Base-by-base conservation (phyloP, 371 early-diverging fungal genomes). In the Mucor circinelloides region DNA sequence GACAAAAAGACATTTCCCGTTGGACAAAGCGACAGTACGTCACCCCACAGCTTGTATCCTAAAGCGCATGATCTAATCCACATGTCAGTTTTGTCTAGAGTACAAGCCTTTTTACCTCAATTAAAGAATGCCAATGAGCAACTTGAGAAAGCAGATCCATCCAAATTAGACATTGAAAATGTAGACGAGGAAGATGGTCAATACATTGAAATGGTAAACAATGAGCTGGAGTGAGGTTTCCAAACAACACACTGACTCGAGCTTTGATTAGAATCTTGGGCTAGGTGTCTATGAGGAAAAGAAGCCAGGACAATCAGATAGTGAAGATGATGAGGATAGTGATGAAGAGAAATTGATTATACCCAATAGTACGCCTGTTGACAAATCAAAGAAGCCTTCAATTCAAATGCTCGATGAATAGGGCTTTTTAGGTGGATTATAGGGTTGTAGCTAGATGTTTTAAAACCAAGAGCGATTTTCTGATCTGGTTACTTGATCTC, bases 141-240 rank as follows among this genome's bases (percentile, higher is more conserved):
- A 25, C 74, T 88, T 4, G 59, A 76, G 27, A 28, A 66, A 13
- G 58, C 62, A 21, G 85, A 88, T 64, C 79, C 80, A 1, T 59
- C 69, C 9, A 72, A 77, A 50, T 48, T 86, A 8, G 79, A 87
- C 60, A 87, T 89, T 60, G 89, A 89, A 56, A 82, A 89, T 57
- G 75, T 89, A 2, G 73, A 84, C 8, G 75, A 84, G 6, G 75
- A 85, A 15, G 68, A 75, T 2, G 74, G 68, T 7, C 89, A 83
- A 70, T 89, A 87, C 60, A 89, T 89, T 54, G 89, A 89, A 64
- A 89, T 89, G 89, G 89, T 82, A 74, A 57, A 19, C 3, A 19
- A 23, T 3, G 17, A 15, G 1, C 0, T 27, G 4, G 3, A 5
- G 25, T 23, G 13, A 1, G 12, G 6, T 25, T 25, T 27, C 1